Percentiles rank a stretch among this genome's conserved stretches.
Evolutionary conservation across 2,329 filamentous ascomycete species (phyloP).

Genomic region (Fusarium sp.): DNA sequence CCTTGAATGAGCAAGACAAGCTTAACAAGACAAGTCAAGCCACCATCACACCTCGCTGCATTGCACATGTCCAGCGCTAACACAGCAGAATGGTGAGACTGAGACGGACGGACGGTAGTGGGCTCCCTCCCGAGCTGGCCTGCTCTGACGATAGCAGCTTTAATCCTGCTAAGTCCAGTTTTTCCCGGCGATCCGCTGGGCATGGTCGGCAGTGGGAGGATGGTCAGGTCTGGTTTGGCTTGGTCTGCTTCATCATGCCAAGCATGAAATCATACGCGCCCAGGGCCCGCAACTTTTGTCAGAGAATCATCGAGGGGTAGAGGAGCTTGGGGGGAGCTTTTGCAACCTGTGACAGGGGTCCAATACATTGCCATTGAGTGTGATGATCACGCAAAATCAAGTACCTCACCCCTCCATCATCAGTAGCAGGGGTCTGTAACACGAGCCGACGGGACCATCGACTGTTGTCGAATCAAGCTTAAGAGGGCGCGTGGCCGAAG

Average conservation of each 20-base stretch:
- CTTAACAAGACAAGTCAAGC: conserved; percentile 6
- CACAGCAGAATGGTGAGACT: conserved; percentile 4
- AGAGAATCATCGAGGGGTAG: conserved; percentile 37
- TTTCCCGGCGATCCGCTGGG: conserved; percentile 11
- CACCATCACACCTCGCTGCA: background rate
- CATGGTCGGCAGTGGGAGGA: conserved; percentile 4
- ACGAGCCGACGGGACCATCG: conserved; percentile 21
- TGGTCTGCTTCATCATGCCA: conserved; percentile 25
- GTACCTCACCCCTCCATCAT: conserved; percentile 36
- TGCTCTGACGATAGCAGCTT: conserved; percentile 6
- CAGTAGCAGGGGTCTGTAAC: conserved; percentile 38
- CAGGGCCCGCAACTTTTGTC: conserved; percentile 21
- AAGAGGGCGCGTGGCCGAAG: conserved; percentile 12
- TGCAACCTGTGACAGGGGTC: conserved; percentile 28
- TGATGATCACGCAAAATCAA: conserved; percentile 1
- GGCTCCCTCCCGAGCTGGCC: conserved; percentile 24
- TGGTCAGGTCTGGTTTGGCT: background rate
- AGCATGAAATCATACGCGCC: conserved; percentile 43
- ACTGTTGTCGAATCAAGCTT: conserved; percentile 31
- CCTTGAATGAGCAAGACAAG: conserved; percentile 8
- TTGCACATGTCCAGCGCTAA: conserved; percentile 21
- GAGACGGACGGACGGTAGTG: background rate
- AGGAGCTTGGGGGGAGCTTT: conserved; percentile 25
- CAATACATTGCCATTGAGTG: conserved; percentile 23
- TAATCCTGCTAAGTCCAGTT: conserved; percentile 17